Evolutionary conservation across 169 alveolate genomes (phyloP).

Genomic region (Babesia ovis): DNA sequence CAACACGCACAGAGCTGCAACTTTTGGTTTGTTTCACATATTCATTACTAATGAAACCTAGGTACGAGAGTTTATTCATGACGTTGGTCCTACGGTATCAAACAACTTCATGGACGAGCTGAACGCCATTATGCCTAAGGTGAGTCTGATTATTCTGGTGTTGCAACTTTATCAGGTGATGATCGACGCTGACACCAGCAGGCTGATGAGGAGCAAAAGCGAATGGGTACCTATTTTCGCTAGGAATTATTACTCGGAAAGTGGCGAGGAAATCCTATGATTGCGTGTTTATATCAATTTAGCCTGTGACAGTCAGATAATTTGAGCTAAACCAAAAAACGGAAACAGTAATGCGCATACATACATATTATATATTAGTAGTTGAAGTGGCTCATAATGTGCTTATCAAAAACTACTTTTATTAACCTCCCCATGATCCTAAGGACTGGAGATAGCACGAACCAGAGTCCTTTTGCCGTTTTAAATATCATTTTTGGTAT

Average conservation of each 20-base stretch:
- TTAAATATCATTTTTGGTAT: background rate
- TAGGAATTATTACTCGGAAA: constrained; percentile 64
- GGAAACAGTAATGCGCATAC: no score
- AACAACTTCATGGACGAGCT: constrained; percentile 77
- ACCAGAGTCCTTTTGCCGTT: background rate
- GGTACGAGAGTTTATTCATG: constrained; percentile 77
- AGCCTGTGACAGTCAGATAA: no score
- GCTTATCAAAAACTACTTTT: background rate
- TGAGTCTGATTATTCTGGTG: background rate
- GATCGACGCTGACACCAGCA: constrained; percentile 75
- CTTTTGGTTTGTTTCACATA: constrained; percentile 59
- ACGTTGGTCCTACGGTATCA: constrained; percentile 82
- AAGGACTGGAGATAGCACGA: background rate
- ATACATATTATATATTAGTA: no score
- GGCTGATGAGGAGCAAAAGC: constrained; percentile 70
- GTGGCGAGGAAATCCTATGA: constrained; percentile 74
- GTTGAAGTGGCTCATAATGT: background rate
- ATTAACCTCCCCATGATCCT: background rate
- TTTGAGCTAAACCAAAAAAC: no score
- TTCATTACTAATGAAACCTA: background rate
- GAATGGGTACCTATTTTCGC: constrained; percentile 77
- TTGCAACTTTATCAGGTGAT: constrained; percentile 41
- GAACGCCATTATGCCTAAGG: constrained; percentile 78
- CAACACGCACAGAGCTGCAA: constrained; percentile 83
- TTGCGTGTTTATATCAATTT: no score